Evolutionary conservation across 257 asterid species (phyloP).

Genomic region (Solanum megistacrolobum): DNA sequence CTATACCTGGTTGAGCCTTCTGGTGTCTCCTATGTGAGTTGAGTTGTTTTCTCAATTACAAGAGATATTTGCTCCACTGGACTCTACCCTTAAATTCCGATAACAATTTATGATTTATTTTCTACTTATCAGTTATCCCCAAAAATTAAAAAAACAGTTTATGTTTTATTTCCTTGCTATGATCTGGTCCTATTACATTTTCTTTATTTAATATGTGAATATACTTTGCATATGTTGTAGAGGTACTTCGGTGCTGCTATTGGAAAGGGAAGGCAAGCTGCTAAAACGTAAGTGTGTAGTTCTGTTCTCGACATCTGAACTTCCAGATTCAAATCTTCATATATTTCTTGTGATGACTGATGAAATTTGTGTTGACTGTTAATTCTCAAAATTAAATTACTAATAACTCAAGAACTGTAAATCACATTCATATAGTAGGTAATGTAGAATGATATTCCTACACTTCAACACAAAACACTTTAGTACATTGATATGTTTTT

Average conservation of each 20-base stretch:
- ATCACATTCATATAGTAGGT: neutral
- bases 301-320: neutral
- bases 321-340: neutral
- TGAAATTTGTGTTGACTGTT: neutral
- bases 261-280: constrained; percentile 98
- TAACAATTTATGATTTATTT: neutral
- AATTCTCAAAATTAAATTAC: neutral
- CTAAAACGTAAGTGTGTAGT: constrained; percentile 64
- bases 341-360: neutral
- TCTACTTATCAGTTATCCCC: neutral
- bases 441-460: neutral
- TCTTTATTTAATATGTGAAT: neutral
- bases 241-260: constrained; percentile 92
- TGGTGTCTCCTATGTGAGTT: constrained; percentile 76
- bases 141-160: neutral
- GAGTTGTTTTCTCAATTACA: neutral
- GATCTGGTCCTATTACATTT: neutral
- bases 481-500: neutral
- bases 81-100: neutral
- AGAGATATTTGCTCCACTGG: neutral
- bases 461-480: neutral
- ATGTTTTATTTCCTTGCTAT: neutral
- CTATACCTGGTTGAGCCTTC: constrained; percentile 87
- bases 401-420: neutral
- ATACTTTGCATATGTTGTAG: constrained; percentile 21